Evolutionary conservation across 352 stramenopile genomes (phyloP).

Genomic region (Chrysophaeum taylorii): DNA sequence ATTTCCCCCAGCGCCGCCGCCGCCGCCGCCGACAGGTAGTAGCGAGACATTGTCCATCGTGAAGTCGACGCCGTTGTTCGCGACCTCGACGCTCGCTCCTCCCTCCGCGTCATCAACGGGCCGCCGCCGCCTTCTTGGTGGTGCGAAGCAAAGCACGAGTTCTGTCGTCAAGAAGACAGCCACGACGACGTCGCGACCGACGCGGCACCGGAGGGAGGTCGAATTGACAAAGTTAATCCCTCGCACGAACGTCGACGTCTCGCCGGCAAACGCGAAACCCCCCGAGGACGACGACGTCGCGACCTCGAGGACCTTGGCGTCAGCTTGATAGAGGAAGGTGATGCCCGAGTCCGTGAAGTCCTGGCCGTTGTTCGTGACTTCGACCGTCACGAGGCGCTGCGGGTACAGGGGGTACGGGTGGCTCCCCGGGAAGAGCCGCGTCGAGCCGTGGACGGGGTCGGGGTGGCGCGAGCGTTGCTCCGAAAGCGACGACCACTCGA

Average conservation of each 20-base stretch:
- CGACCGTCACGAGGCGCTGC: slow-evolving; percentile 67
- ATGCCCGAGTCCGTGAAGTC: slow-evolving; percentile 79
- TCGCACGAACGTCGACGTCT: slow-evolving; percentile 32
- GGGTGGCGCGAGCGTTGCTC: slow-evolving; percentile 54
- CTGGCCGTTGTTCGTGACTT: slow-evolving; percentile 87
- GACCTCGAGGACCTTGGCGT: slow-evolving; percentile 47
- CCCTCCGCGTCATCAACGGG: slow-evolving; percentile 14
- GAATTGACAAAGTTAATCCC: slow-evolving; percentile 73
- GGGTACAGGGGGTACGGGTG: slow-evolving; percentile 74
- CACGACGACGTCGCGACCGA: slow-evolving; percentile 58
- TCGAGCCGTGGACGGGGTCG: slow-evolving; percentile 51
- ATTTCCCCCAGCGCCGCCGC: slow-evolving; percentile 28
- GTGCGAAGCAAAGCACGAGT: slow-evolving; percentile 74
- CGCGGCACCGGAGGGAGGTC: slow-evolving; percentile 67
- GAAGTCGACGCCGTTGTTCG: slow-evolving; percentile 88
- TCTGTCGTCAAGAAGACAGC: slow-evolving; percentile 72
- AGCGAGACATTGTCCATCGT: no score
- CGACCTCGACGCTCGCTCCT: slow-evolving; percentile 56
- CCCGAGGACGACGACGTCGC: slow-evolving; percentile 41
- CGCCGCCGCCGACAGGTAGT: no score
- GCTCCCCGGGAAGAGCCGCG: slow-evolving; percentile 59
- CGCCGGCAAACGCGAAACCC: not conserved
- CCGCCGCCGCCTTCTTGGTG: slow-evolving; percentile 25
- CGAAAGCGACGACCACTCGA: slow-evolving; percentile 50
- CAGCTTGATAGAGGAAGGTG: slow-evolving; percentile 78